Evolutionary conservation across 352 stramenopile species (phyloP).

Genomic region (Phytophthora ramorum): DNA sequence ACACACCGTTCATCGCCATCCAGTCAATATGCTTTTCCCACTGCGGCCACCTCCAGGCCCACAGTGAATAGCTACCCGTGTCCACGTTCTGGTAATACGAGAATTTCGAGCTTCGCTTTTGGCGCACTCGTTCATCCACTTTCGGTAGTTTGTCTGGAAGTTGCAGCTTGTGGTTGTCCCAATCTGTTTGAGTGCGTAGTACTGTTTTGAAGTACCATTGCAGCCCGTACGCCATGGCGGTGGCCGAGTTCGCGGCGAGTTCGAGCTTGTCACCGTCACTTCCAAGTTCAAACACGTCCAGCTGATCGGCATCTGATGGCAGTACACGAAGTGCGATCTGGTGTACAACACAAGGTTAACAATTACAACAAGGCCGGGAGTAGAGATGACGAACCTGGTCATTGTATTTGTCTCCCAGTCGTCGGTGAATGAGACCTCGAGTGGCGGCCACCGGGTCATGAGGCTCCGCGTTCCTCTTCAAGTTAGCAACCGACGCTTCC

Average conservation of each 20-base stretch:
- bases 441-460: slow-evolving; percentile 63
- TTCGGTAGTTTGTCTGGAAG: slow-evolving; percentile 56
- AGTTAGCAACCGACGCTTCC: slow-evolving; percentile 12
- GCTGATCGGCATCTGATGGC: slow-evolving; percentile 39
- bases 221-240: slow-evolving; percentile 68
- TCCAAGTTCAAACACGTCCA: slow-evolving; percentile 73
- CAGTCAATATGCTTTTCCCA: slow-evolving; percentile 94
- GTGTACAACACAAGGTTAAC: slow-evolving; percentile 7
- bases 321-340: slow-evolving; percentile 70
- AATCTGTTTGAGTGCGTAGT: slow-evolving; percentile 78
- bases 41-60: slow-evolving; percentile 85
- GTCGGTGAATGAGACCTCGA: slow-evolving; percentile 56
- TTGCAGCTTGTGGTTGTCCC: slow-evolving; percentile 79
- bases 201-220: slow-evolving; percentile 82
- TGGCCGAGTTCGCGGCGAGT: slow-evolving; percentile 61
- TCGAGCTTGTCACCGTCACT: slow-evolving; percentile 56
- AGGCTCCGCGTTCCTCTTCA: slow-evolving; percentile 36
- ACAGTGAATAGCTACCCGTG: slow-evolving; percentile 91
- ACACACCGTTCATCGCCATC: slow-evolving; percentile 82
- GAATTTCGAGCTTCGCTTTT: slow-evolving; percentile 74
- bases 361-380: not conserved
- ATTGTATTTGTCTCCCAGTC: slow-evolving; percentile 59
- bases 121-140: slow-evolving; percentile 42
- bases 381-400: slow-evolving; percentile 21
- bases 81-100: slow-evolving; percentile 95